These are phyloP conservation scores for Claviceps sp. DNA, from an alignment of 2,329 filamentous ascomycete species.

Conservation along the genomic window DNA sequence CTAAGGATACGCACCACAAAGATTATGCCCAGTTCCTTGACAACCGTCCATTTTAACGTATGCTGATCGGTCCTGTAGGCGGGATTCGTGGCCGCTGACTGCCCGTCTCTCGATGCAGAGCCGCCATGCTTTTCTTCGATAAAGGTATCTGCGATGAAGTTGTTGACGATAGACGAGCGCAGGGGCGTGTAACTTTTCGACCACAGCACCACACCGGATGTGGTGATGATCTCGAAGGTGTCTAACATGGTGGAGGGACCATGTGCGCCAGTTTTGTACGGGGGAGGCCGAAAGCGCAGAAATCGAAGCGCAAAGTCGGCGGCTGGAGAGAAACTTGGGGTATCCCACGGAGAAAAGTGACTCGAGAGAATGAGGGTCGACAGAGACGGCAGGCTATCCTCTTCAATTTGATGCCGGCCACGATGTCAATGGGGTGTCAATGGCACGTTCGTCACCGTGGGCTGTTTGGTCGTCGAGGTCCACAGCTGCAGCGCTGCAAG, in stretches of 20 bases:
- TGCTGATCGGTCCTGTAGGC: constrained; percentile 86
- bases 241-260: constrained; percentile 58
- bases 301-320: neutral
- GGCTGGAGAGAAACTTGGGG: neutral
- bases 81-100: constrained; percentile 49
- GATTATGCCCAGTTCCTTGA: constrained; percentile 86
- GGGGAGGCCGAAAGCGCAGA: no score
- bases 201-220: constrained; percentile 94
- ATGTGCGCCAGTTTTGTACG: neutral
- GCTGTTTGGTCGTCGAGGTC: no score
- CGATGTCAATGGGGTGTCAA: no score
- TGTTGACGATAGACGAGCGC: constrained; percentile 76
- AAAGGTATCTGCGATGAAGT: constrained; percentile 90
- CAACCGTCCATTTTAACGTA: constrained; percentile 83
- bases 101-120: constrained; percentile 44
- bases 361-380: neutral
- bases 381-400: neutral
- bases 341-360: neutral
- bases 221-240: constrained; percentile 91
- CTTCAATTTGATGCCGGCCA: no score
- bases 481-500: no score
- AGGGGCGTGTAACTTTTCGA: constrained; percentile 74
- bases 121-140: constrained; percentile 78
- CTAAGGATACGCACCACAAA: constrained; percentile 57
- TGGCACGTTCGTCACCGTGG: no score